These are phyloP conservation scores for Fremontodendron californicum DNA, from an alignment of 345 rosid species.

Conservation along the genomic window DNA sequence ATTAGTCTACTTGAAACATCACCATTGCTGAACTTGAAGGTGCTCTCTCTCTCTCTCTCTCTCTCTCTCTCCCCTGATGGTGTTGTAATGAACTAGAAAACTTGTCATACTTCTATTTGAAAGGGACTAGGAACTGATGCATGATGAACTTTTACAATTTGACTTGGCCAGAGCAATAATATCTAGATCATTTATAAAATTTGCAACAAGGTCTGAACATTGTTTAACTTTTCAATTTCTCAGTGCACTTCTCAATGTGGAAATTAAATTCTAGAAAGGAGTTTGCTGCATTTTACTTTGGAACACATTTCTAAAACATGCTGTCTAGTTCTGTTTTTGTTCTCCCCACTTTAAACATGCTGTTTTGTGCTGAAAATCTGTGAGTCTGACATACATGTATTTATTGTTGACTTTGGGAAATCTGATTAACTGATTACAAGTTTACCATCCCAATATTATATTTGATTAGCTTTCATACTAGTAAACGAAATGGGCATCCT, in stretches of 20 bases:
- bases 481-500: not conserved
- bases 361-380: not conserved
- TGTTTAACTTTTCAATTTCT: not conserved
- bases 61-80: slow-evolving; percentile 1
- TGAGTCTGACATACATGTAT: not conserved
- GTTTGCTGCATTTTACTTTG: not conserved
- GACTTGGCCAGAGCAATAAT: not conserved
- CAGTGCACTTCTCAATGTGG: not conserved
- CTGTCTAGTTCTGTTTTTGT: not conserved
- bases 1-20: slow-evolving; percentile 79
- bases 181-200: not conserved
- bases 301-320: not conserved
- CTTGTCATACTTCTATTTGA: not conserved
- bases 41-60: slow-evolving; percentile 31
- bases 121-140: not conserved
- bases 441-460: not conserved
- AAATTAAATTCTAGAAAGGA: not conserved
- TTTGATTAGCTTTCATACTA: not conserved
- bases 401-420: not conserved
- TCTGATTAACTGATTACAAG: not conserved
- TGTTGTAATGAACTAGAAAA: not conserved
- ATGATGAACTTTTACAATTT: not conserved
- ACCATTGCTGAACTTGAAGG: slow-evolving; percentile 72
- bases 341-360: not conserved
- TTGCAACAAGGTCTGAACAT: not conserved